These are phyloP conservation scores for Cercophora samala DNA, from an alignment of 495 filamentous ascomycete species.

Conservation along the genomic window DNA sequence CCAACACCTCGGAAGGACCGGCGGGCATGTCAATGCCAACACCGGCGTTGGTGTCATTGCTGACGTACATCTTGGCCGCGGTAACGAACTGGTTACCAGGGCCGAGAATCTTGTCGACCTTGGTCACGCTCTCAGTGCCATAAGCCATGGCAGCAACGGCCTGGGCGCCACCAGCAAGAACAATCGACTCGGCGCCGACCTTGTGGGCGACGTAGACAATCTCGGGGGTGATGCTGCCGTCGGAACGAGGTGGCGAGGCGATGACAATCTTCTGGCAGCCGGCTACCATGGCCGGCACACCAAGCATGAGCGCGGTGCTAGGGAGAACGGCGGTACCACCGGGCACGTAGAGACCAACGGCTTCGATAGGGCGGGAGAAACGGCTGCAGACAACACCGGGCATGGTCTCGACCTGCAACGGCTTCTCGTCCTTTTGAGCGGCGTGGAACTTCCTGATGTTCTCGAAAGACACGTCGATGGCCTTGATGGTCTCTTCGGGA, in stretches of 20 bases:
- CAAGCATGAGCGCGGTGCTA: constrained; percentile 94
- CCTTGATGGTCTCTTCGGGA: constrained; percentile 72
- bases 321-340: constrained; percentile 95
- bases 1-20: constrained; percentile 92
- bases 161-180: constrained; percentile 92
- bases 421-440: constrained; percentile 76
- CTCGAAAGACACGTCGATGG: constrained; percentile 89
- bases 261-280: constrained; percentile 95
- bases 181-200: constrained; percentile 90
- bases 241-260: constrained; percentile 83
- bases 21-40: constrained; percentile 99
- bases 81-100: constrained; percentile 99
- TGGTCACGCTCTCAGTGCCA: constrained; percentile 77
- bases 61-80: constrained; percentile 94
- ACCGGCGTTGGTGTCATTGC: constrained; percentile 90
- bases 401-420: constrained; percentile 90
- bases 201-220: constrained; percentile 99
- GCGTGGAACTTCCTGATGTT: constrained; percentile 94
- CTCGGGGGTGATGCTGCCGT: constrained; percentile 90
- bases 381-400: constrained; percentile 92
- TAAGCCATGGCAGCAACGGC: constrained; percentile 89
- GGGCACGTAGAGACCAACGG: constrained; percentile 91
- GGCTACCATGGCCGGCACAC: constrained; percentile 94
- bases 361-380: constrained; percentile 87
- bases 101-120: constrained; percentile 98